Percentiles rank a stretch among this genome's conserved stretches.
phyloP scores from a whole-genome alignment of 2,329 filamentous ascomycete genomes.

The Shiraia bambusicola region DNA sequence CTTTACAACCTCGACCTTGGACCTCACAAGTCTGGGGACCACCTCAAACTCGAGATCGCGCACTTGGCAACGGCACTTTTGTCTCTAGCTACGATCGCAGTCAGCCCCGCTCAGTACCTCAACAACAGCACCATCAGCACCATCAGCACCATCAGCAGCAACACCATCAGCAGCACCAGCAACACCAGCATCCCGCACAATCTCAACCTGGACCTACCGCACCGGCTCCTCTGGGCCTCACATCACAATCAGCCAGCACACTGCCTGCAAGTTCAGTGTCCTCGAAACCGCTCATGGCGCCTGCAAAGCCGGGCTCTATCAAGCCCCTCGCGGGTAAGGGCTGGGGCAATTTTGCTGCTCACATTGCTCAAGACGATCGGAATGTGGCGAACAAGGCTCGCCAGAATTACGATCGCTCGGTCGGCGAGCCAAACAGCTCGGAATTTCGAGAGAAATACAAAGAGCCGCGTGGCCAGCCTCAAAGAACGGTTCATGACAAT shows the following conservation, averaged over 20 bases:
- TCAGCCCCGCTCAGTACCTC: conserved; percentile 43
- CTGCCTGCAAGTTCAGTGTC: conserved; percentile 16
- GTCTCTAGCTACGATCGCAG: conserved; percentile 60
- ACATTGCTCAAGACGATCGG: conserved; percentile 35
- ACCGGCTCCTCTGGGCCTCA: conserved; percentile 25
- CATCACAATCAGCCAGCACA: conserved; percentile 21
- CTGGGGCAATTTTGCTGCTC: conserved; percentile 37
- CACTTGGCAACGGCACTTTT: conserved; percentile 77
- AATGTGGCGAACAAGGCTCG: conserved; percentile 25
- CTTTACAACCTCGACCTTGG: conserved; percentile 32
- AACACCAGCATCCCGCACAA: conserved; percentile 32
- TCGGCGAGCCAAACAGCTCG: conserved; percentile 31
- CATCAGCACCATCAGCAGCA: no score
- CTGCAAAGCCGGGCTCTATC: conserved; percentile 29
- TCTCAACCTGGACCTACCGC: conserved; percentile 24
- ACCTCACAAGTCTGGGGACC: conserved; percentile 70
- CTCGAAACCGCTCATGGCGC: conserved; percentile 24
- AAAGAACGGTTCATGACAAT: conserved; percentile 32
- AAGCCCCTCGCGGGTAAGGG: conserved; percentile 32
- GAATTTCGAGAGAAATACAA: conserved; percentile 39
- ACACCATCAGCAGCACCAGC: no score
- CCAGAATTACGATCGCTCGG: conserved; percentile 31
- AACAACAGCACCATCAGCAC: no score
- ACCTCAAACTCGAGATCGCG: conserved; percentile 65
- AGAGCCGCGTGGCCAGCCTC: conserved; percentile 32